Evolutionary conservation across 208 protist species (phyloP).

Genomic region (Eutreptiella sp.): DNA sequence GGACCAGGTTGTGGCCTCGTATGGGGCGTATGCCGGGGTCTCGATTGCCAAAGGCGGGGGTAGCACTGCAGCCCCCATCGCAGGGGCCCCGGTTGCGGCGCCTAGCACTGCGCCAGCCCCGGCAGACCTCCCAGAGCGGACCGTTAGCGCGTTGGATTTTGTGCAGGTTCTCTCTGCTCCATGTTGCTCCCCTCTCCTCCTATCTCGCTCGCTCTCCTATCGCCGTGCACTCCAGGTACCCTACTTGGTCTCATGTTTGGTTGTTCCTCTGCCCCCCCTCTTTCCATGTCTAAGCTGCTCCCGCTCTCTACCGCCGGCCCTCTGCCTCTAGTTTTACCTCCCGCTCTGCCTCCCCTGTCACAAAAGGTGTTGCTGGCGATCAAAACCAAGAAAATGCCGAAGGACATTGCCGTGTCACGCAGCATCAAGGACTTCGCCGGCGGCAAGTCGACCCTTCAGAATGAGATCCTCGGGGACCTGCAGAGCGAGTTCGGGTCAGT

Average conservation of each 20-base stretch:
- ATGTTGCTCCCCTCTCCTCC: too few species aligned
- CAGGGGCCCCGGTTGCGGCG: conserved; percentile 8
- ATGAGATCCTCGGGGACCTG: conserved; percentile 48
- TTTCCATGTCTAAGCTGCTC: too few species aligned
- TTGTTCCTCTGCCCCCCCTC: too few species aligned
- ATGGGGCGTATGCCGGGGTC: conserved; percentile 30
- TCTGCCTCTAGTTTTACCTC: too few species aligned
- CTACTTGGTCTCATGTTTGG: too few species aligned
- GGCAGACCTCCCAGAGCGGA: conserved; percentile 9
- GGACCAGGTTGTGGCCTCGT: conserved; percentile 33
- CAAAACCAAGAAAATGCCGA: conserved; percentile 35
- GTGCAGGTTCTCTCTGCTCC: conserved; percentile 24
- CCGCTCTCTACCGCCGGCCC: too few species aligned
- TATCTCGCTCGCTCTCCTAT: too few species aligned
- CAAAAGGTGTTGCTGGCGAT: conserved; percentile 41
- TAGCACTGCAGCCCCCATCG: conserved; percentile 3
- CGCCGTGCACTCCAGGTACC: too few species aligned
- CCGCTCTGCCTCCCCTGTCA: too few species aligned
- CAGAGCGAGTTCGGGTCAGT: conserved; percentile 35
- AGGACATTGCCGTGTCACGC: background rate
- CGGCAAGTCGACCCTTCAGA: conserved; percentile 47
- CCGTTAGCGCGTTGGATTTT: conserved; percentile 38
- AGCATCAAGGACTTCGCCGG: conserved; percentile 40
- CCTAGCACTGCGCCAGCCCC: background rate
- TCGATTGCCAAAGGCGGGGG: too few species aligned